Evolutionary conservation across 140 eudicot species (phyloP).

Genomic region (Flaveria floridana): DNA sequence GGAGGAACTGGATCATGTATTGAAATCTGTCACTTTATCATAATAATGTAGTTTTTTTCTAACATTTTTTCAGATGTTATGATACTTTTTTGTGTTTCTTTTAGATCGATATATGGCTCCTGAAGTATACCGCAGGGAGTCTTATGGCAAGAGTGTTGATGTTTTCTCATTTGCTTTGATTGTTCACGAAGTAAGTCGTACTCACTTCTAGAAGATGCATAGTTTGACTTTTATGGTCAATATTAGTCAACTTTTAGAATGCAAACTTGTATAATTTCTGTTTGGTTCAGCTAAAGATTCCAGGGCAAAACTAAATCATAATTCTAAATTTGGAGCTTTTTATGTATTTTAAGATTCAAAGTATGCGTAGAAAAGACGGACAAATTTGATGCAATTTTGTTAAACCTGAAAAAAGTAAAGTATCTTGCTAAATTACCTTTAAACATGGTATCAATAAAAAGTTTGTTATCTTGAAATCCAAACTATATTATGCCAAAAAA

Average conservation of each 20-base stretch:
- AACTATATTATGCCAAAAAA: neutral
- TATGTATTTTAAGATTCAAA: constrained; percentile 17
- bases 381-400: neutral
- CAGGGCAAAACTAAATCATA: constrained; percentile 4
- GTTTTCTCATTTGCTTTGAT: constrained; percentile 73
- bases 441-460: neutral
- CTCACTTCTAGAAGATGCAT: constrained; percentile 5
- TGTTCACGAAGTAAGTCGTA: constrained; percentile 54
- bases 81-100: constrained; percentile 12
- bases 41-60: neutral
- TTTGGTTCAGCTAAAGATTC: neutral
- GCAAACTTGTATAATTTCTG: constrained; percentile 3
- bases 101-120: constrained; percentile 80
- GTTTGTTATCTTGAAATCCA: neutral
- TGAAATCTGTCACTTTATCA: neutral
- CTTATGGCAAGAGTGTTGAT: constrained; percentile 76
- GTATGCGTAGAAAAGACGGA: neutral
- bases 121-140: constrained; percentile 71
- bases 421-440: neutral
- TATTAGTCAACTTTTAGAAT: neutral
- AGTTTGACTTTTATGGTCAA: constrained; percentile 28
- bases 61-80: neutral
- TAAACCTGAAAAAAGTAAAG: neutral
- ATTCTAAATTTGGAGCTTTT: neutral
- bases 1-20: constrained; percentile 81